Evolutionary conservation across 1,284 basidiomycete species (phyloP).

Genomic region (Erythrobasidium hasegawianum): DNA sequence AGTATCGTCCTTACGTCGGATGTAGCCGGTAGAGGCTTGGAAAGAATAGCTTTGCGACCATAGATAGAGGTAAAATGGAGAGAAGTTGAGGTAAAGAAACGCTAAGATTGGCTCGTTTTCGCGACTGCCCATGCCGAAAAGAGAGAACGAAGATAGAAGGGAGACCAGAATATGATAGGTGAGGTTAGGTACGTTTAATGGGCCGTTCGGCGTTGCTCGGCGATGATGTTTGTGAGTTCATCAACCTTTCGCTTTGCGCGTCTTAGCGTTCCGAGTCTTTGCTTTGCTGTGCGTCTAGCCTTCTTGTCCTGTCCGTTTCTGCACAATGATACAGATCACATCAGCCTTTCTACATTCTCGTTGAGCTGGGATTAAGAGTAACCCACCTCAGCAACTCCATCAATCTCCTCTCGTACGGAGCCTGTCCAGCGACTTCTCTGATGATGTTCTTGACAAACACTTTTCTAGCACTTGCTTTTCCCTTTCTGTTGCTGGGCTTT

Average conservation of each 20-base stretch:
- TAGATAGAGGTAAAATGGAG: no score
- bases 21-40: no score
- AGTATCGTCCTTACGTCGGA: no score
- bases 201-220: slow-evolving; percentile 34
- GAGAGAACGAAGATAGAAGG: no score
- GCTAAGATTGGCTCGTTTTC: no score
- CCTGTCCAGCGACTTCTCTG: slow-evolving; percentile 88
- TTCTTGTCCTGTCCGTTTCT: slow-evolving; percentile 76
- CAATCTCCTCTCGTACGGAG: slow-evolving; percentile 96
- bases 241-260: slow-evolving; percentile 97
- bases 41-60: no score
- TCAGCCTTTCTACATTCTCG: no score
- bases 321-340: no score
- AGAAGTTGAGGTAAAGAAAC: no score
- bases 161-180: neutral
- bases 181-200: slow-evolving; percentile 18
- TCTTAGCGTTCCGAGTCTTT: slow-evolving; percentile 82
- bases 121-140: no score
- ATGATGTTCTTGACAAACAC: slow-evolving; percentile 87
- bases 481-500: slow-evolving; percentile 90
- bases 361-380: no score
- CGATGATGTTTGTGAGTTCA: slow-evolving; percentile 81
- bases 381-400: slow-evolving; percentile 76
- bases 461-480: slow-evolving; percentile 72
- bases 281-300: slow-evolving; percentile 95